Percentiles rank a stretch among this genome's conserved stretches.
Evolutionary conservation across 345 rosid species (phyloP).

Genomic region (Salix udensis): DNA sequence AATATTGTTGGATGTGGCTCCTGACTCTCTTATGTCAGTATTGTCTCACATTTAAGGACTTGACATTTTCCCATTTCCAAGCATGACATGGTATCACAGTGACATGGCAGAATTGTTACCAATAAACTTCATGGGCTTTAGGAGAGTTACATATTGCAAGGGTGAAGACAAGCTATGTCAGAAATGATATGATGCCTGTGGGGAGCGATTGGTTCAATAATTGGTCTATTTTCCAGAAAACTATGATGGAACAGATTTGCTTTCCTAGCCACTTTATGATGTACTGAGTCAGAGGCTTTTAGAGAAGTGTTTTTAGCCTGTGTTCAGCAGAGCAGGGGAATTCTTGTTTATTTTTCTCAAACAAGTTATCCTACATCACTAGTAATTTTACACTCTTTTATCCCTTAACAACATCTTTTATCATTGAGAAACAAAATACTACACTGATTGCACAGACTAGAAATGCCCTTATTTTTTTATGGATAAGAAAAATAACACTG

Average conservation of each 20-base stretch:
- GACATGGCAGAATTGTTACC: background rate
- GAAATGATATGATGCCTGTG: background rate
- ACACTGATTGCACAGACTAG: background rate
- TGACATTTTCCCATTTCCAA: background rate
- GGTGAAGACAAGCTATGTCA: background rate
- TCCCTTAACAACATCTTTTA: background rate
- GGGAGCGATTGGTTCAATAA: background rate
- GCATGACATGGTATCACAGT: background rate
- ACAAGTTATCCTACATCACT: background rate
- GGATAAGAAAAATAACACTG: background rate
- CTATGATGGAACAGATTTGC: background rate
- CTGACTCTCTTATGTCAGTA: background rate
- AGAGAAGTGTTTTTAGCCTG: background rate
- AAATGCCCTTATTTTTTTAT: background rate
- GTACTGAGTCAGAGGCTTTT: background rate
- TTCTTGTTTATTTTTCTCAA: background rate
- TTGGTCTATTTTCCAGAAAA: background rate
- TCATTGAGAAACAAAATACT: background rate
- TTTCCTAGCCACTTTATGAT: background rate
- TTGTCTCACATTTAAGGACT: background rate
- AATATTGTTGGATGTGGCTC: background rate
- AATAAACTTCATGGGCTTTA: background rate
- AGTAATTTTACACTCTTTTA: background rate
- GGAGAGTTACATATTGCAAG: background rate
- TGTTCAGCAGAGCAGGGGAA: background rate